Base-by-base conservation (phyloP, 352 stramenopile species). In the Albugo laibachii region DNA sequence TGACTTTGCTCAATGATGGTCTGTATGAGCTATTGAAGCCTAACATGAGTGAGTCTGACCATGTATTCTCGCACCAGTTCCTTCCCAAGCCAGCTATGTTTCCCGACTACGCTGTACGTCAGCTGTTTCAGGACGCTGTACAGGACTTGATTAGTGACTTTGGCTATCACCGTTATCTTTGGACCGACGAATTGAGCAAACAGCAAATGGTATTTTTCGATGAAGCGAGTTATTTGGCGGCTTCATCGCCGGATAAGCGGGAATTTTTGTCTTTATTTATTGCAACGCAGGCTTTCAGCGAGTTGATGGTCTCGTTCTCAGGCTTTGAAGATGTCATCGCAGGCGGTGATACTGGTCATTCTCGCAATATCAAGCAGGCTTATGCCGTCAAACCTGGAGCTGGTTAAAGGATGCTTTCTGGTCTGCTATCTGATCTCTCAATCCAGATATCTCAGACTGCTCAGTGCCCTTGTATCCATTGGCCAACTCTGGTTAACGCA, bases 181-280 rank as follows among this genome's bases (percentile, higher is more conserved):
- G 77, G 77, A 83, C 69, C 3, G 77, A 91, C 55, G 74, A 91
- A 55, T 85, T 84, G 56, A 76, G 66, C 15, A 71, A 79, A 34
- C 66, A 76, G 41, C 69, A 68, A 50, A 85, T 76, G 8, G 61
- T 83, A 8, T 87, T 91, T 50, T 87, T 91, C 45, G 77, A 91
- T 47, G 77, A 91, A 48, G 77, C 77, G 19, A 86, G 77, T 51
- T 91, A 91, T 49, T 52, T 91, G 19, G 77, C 77, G 21, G 69
- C 71, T 6, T 91, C 77, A 5, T 42, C 69, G 5, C 69, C 67
- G 0, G 66, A 81, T 16, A 83, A 78, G 58, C 77, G 77, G 27
- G 71, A 86, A 47, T 87, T 91, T 38, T 70, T 75, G 49, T 86
- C 74, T 20, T 58, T 77, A 15, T 87, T 91, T 48, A 83, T 83